These are phyloP conservation scores for Colletotrichum euphorbiae DNA, from an alignment of 2,329 filamentous ascomycete species.

Conservation along the genomic window DNA sequence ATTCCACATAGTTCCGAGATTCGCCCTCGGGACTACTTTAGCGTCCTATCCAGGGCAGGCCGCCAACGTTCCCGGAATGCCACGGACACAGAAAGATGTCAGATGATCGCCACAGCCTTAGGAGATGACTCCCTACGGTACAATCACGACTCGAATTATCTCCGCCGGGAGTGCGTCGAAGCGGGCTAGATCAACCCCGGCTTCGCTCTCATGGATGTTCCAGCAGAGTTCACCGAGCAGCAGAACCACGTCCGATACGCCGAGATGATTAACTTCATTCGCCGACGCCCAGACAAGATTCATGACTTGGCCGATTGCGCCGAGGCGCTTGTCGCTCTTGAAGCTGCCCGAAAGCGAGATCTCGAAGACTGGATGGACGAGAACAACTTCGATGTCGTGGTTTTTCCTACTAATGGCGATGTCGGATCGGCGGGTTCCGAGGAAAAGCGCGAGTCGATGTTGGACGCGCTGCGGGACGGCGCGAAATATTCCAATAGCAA, in stretches of 20 bases:
- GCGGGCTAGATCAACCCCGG: constrained; percentile 45
- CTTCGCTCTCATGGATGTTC: constrained; percentile 31
- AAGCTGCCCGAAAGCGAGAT: constrained; percentile 25
- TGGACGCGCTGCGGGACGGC: constrained; percentile 54
- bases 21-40: constrained; percentile 49
- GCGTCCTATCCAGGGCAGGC: constrained; percentile 14
- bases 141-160: too few relatives aligned
- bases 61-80: constrained; percentile 25
- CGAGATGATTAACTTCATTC: constrained; percentile 32
- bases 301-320: constrained; percentile 16
- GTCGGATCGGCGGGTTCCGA: constrained; percentile 25
- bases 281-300: neutral
- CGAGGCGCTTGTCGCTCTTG: constrained; percentile 26
- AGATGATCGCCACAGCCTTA: too few relatives aligned
- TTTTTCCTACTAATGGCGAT: constrained; percentile 34
- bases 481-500: constrained; percentile 67
- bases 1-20: constrained; percentile 50
- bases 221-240: constrained; percentile 16
- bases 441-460: constrained; percentile 17
- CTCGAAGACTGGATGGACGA: constrained; percentile 34
- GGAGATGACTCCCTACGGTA: too few relatives aligned
- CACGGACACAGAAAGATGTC: too few relatives aligned
- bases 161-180: constrained; percentile 55
- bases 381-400: constrained; percentile 22
- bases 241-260: constrained; percentile 36